These are phyloP conservation scores for Lachnellula arida DNA, from an alignment of 2,329 filamentous ascomycete species.

Conservation along the genomic window DNA sequence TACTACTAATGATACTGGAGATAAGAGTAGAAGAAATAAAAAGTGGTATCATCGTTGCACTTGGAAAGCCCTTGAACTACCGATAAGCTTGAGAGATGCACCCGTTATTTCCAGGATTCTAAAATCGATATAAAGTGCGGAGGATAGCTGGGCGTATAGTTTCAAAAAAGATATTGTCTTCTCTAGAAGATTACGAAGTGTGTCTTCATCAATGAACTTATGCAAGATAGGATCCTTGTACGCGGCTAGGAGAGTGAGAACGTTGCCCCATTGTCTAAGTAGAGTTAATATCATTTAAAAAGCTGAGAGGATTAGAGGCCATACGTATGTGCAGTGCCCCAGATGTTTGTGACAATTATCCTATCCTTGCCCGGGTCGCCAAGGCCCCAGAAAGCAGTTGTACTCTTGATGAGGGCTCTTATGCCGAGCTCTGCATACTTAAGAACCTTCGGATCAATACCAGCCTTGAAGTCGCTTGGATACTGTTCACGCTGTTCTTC, in stretches of 20 bases:
- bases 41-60: no score
- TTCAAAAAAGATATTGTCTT: slow-evolving; percentile 75
- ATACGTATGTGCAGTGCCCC: slow-evolving; percentile 94
- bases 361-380: slow-evolving; percentile 47
- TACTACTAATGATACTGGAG: no score
- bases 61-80: no score
- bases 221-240: slow-evolving; percentile 62
- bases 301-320: slow-evolving; percentile 34
- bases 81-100: slow-evolving; percentile 11
- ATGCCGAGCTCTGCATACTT: slow-evolving; percentile 47
- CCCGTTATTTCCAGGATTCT: slow-evolving; percentile 56
- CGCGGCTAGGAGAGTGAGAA: slow-evolving; percentile 79
- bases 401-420: slow-evolving; percentile 76
- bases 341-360: slow-evolving; percentile 89
- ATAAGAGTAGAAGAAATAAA: no score
- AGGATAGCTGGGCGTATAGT: slow-evolving; percentile 66
- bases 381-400: slow-evolving; percentile 70
- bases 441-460: slow-evolving; percentile 43
- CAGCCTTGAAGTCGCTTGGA: slow-evolving; percentile 20
- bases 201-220: slow-evolving; percentile 49
- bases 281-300: slow-evolving; percentile 21
- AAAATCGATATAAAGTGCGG: slow-evolving; percentile 69
- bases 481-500: slow-evolving; percentile 10
- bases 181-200: slow-evolving; percentile 57
- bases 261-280: slow-evolving; percentile 88